These are phyloP conservation scores for Aureobasidium leucospermi DNA, from an alignment of 2,329 filamentous ascomycete species.

Conservation along the genomic window DNA sequence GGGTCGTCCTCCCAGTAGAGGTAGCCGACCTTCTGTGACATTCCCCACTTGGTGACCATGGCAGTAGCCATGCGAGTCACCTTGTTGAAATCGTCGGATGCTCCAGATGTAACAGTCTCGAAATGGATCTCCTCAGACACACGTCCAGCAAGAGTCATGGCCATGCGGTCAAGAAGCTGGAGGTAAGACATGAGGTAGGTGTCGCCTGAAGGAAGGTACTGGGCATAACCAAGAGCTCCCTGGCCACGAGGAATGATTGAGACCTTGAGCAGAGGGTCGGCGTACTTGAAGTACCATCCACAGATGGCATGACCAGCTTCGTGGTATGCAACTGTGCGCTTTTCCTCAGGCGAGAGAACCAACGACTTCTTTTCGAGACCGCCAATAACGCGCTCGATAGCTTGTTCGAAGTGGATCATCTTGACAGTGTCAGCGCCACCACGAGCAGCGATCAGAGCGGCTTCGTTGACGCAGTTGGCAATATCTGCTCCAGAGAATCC, in stretches of 20 bases:
- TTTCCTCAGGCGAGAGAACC: slow-evolving; percentile 87
- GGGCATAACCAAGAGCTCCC: slow-evolving; percentile 88
- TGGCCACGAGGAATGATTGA: slow-evolving; percentile 96
- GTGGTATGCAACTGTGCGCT: slow-evolving; percentile 94
- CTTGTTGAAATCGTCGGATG: slow-evolving; percentile 96
- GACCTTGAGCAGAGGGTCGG: slow-evolving; percentile 96
- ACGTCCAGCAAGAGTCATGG: slow-evolving; percentile 94
- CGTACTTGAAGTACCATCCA: slow-evolving; percentile 93
- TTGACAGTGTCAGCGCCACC: slow-evolving; percentile 70
- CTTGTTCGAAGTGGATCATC: slow-evolving; percentile 92
- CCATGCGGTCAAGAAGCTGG: slow-evolving; percentile 98
- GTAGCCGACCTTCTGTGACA: slow-evolving; percentile 90
- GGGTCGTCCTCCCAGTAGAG: slow-evolving; percentile 78
- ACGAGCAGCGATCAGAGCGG: slow-evolving; percentile 86
- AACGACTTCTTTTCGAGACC: slow-evolving; percentile 96
- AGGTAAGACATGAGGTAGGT: slow-evolving; percentile 93
- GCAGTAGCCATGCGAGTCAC: slow-evolving; percentile 90
- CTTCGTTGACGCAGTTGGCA: slow-evolving; percentile 97
- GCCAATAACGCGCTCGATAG: slow-evolving; percentile 93
- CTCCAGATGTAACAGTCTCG: slow-evolving; percentile 88
- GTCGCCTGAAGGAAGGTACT: slow-evolving; percentile 88
- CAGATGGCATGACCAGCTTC: slow-evolving; percentile 98
- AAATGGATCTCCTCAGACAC: slow-evolving; percentile 96
- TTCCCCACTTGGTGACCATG: slow-evolving; percentile 99
- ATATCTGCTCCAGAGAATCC: slow-evolving; percentile 98